Conservation (phyloP, 1,284 basidiomycete genomes). For the Ganoderma lingzhi region DNA sequence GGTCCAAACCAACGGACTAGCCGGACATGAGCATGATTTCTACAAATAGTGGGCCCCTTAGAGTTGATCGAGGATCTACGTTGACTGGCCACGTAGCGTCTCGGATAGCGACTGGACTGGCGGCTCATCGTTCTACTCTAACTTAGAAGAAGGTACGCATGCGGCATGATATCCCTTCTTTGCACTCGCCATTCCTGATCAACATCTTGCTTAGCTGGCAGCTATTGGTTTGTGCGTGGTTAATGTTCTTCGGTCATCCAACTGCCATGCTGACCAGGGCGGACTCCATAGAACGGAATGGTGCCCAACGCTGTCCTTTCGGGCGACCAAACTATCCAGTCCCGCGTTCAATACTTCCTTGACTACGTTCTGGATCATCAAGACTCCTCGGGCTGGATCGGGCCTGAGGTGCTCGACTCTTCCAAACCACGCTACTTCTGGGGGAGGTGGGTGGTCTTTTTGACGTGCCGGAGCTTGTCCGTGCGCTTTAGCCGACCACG, state of each 20-base stretch:
- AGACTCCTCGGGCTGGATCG: slow-evolving; percentile 62
- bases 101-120: not conserved
- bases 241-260: not conserved
- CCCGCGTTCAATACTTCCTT: slow-evolving; percentile 56
- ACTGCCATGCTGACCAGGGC: not conserved
- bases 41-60: not conserved
- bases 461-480: not conserved
- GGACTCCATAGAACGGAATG: not conserved
- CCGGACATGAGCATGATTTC: not conserved
- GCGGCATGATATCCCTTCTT: not conserved
- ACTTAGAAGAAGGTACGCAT: not conserved
- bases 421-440: slow-evolving; percentile 59
- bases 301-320: slow-evolving; percentile 46
- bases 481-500: not conserved
- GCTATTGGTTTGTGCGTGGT: not conserved
- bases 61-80: not conserved
- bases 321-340: slow-evolving; percentile 51
- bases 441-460: slow-evolving; percentile 50
- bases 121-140: not conserved
- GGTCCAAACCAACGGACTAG: not conserved
- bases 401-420: slow-evolving; percentile 57
- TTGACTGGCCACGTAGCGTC: not conserved
- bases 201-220: not conserved
- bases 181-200: not conserved
- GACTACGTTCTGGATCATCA: slow-evolving; percentile 61